Evolutionary conservation across 805 yeast species (phyloP), one percentile per base, ranked within the genome.

Genomic region (Suhomyces kilbournensis): DNA sequence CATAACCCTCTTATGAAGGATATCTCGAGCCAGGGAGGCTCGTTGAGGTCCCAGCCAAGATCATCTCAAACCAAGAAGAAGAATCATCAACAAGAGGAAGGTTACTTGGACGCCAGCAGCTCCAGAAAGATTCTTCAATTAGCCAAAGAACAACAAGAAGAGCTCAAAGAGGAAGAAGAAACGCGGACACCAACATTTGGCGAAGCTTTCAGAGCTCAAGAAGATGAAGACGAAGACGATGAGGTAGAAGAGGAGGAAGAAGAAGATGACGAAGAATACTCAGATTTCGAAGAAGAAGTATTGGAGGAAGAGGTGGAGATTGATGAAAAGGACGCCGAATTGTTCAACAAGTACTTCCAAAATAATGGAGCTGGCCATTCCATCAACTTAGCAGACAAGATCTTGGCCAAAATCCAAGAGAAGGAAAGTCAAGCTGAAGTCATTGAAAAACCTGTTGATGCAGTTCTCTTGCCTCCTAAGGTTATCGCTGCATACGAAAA

Each of bases 61-160:
- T 57, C 67, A 56, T 52, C 60, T 47, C 53, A 62, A 4, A 58
- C 60, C 46, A 60, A 63, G 46, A 74, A 70, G 50, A 75, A 70
- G 50, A 75, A 68, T 26, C 72, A 67, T 15, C 81, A 77, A 10
- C 79, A 53, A 72, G 85, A 78, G 23, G 91, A 85, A 46, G 84
- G 79, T 44, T 86, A 73, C 60, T 77, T 94, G 39, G 97, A 93
- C 72, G 88, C 97, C 17, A 76, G 83, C 17, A 74, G 90, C 28
- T 89, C 97, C 1, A 79, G 96, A 69, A 90, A 83, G 71, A 92
- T 94, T 68, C 76, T 94, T 59, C 89, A 88, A 66, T 77, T 94
- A 56, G 99, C 99, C 17, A 85, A 81, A 60, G 93, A 88, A 62
- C 99, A 94, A 73, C 97, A 91, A 70, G 91, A 88, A 44, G 99